These are phyloP conservation scores for Solanum hybrid DNA, from an alignment of 305 asterid species.

Conservation along the genomic window DNA sequence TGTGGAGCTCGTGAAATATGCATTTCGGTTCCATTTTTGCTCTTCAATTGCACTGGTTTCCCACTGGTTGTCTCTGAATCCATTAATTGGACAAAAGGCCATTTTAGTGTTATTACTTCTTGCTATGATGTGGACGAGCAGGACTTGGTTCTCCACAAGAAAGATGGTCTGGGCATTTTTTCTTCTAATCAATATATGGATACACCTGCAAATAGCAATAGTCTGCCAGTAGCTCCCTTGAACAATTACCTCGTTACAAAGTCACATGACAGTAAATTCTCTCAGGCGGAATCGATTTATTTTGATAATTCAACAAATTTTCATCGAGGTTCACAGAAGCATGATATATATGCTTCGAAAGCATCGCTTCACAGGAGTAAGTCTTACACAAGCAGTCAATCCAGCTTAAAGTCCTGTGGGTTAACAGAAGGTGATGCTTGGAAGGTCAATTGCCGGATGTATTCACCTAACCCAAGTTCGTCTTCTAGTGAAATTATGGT, in stretches of 20 bases:
- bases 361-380: neutral
- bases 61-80: conserved; percentile 67
- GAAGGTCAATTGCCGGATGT: conserved; percentile 62
- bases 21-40: conserved; percentile 71
- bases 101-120: conserved; percentile 60
- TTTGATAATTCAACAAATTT: conserved; percentile 21
- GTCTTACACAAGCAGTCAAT: conserved; percentile 31
- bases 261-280: conserved; percentile 4
- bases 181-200: conserved; percentile 40
- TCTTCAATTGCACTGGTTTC: conserved; percentile 87
- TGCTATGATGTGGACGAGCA: conserved; percentile 68
- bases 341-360: conserved; percentile 10
- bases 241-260: conserved; percentile 9
- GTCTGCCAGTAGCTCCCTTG: conserved; percentile 10
- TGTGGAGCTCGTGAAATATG: conserved; percentile 95
- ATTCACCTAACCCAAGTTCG: conserved; percentile 73
- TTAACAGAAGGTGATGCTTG: conserved; percentile 26
- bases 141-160: conserved; percentile 34
- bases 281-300: conserved; percentile 5
- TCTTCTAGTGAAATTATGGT: conserved; percentile 66
- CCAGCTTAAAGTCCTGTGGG: conserved; percentile 31
- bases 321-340: conserved; percentile 10
- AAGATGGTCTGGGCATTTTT: conserved; percentile 69
- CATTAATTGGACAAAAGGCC: conserved; percentile 47
- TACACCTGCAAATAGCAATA: conserved; percentile 27